Conservation (phyloP, 1,284 basidiomycete genomes). For the Porogramme epimiltina region DNA sequence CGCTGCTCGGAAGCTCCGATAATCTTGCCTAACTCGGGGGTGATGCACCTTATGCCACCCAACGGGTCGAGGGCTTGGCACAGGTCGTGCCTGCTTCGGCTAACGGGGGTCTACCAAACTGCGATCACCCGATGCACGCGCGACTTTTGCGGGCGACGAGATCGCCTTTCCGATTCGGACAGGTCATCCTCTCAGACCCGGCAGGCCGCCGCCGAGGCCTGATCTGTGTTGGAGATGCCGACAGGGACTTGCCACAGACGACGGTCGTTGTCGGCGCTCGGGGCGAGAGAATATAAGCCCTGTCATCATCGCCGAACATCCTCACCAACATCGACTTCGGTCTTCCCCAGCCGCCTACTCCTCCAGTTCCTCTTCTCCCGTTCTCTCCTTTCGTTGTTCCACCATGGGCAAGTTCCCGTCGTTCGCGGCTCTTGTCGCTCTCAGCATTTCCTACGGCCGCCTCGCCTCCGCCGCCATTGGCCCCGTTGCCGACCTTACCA, state of each 20-base stretch:
- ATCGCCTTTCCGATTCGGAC: not conserved
- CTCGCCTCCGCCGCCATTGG: slow-evolving; percentile 13
- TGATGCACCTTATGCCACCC: not conserved
- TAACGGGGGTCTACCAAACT: not conserved
- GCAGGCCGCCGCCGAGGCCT: not conserved
- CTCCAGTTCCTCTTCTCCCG: not conserved
- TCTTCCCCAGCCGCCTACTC: not conserved
- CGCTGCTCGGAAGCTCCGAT: not conserved
- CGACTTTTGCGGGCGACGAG: slow-evolving; percentile 8
- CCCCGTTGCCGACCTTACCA: slow-evolving; percentile 16
- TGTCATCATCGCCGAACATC: not conserved
- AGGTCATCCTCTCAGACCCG: not conserved
- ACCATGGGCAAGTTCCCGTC: not conserved
- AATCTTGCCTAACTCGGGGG: not conserved
- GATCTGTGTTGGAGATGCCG: not conserved
- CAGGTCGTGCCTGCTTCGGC: not conserved
- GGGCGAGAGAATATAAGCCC: not conserved
- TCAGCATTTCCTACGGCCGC: slow-evolving; percentile 2
- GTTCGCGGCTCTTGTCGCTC: not conserved
- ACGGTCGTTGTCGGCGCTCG: not conserved
- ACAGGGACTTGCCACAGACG: not conserved
- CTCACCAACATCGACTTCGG: not conserved
- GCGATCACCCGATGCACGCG: slow-evolving; percentile 10
- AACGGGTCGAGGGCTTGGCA: not conserved
- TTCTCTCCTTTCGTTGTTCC: not conserved